Percentiles rank a stretch among this genome's conserved stretches.
phyloP scores from a whole-genome alignment of 2,329 filamentous ascomycete genomes.

The Penicillium fuscoglaucum region DNA sequence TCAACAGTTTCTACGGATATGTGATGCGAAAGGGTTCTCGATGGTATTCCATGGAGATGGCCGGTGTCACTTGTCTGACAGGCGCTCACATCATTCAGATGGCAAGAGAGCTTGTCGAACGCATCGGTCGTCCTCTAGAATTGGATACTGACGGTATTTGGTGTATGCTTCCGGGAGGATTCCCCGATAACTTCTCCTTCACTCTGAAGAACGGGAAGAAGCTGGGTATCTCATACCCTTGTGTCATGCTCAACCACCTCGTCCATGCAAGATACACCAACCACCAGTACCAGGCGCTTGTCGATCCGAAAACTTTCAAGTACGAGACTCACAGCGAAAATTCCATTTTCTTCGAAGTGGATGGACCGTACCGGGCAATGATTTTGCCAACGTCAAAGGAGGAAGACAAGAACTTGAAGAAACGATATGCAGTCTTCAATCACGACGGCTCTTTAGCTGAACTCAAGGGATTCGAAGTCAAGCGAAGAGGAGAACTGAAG shows the following conservation, averaged over 20 bases:
- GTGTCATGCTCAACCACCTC: conserved; percentile 97
- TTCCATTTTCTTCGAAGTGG: conserved; percentile 98
- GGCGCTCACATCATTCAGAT: conserved; percentile 96
- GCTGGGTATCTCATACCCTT: conserved; percentile 92
- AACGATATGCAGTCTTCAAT: conserved; percentile 98
- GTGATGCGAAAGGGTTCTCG: conserved; percentile 98
- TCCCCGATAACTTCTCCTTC: conserved; percentile 95
- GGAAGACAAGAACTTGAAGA: conserved; percentile 99
- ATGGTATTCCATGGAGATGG: conserved; percentile 99
- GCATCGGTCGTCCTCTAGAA: conserved; percentile 88
- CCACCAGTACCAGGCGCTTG: conserved; percentile 90
- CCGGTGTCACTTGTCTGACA: conserved; percentile 94
- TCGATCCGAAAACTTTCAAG: conserved; percentile 74
- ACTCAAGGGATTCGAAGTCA: conserved; percentile 95
- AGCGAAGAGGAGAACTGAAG: conserved; percentile 95
- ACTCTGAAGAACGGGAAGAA: conserved; percentile 96
- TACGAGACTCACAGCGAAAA: conserved; percentile 99
- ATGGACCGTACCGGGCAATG: conserved; percentile 97
- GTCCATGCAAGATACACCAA: conserved; percentile 96
- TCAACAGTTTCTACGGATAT: conserved; percentile 99
- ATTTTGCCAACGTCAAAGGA: conserved; percentile 96
- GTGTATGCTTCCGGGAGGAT: conserved; percentile 96
- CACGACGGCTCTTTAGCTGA: conserved; percentile 94
- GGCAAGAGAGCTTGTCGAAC: conserved; percentile 87
- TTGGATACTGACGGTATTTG: conserved; percentile 98